Evolutionary conservation across 2,329 filamentous ascomycete species (phyloP), one percentile per base, ranked within the genome.

Genomic region (Microdochium nivale): DNA sequence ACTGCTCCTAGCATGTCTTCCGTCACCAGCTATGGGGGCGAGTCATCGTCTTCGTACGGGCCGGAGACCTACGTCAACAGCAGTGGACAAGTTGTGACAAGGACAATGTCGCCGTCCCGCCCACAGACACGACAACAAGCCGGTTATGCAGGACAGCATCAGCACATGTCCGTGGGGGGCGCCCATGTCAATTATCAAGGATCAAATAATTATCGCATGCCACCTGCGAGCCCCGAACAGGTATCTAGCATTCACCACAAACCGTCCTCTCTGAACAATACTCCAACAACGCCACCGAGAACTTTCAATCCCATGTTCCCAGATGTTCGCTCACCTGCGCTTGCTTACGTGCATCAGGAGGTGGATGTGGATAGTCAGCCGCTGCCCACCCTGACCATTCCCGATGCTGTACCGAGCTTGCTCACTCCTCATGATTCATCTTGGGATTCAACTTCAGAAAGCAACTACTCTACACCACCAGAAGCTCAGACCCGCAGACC

Each of bases 391-490:
- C 60, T 67, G 48, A 63, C 60, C 47, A 65, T 66, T 54, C 60
- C 64, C 53, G 67, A 66, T 50, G 61, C 53, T 55, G 49, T 60
- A 53, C 64, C 65, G 60, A 65, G 57, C 56, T 60, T 64, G 62
- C 50, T 63, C 47, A 48, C 58, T 53, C 27, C 65, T 51, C 54
- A 65, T 32, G 73, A 74, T 25, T 68, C 74, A 9, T 66, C 65
- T 4, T 71, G 73, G 64, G 59, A 67, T 3, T 75, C 74, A 3
- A 65, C 71, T n/a, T 67, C 74, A 8, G 72, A 72, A 46, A 77
- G 74, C 60, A 66, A 65, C 24, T 77, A 72, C 56, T 78, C 76
- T 2, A 74, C 75, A 2, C 70, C 73, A 19, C 72, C 73, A 7
- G 72, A 73, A 14, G 65, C 56, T 43, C 54, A 56, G 44, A 54